Base-by-base conservation (phyloP, 345 rosid species). In the Eucalyptus cloeziana region DNA sequence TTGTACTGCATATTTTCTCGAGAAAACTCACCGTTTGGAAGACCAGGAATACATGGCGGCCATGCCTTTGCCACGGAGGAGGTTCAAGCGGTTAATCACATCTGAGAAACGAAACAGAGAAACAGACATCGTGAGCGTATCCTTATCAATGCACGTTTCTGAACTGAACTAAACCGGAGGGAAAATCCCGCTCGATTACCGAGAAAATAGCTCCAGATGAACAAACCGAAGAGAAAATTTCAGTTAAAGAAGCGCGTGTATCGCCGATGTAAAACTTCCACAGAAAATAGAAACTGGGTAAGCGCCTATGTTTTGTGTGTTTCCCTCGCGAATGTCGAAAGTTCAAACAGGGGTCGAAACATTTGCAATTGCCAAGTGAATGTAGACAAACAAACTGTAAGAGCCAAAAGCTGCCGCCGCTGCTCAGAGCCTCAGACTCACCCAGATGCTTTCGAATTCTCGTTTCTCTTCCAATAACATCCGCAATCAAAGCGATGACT, bases 41-140 rank as follows among this genome's bases (percentile, higher is more conserved):
- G 99, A 97, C 99, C 99, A 97, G 22, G 99, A 96, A 92, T 97
- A 97, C 93, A 94, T 93, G 87, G 88, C 89, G 6, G 99, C 99
- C 96, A 97, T 96, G 94, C 95, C 97, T 89, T 96, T 92, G 83
- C 99, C 99, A 87, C 99, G 95, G 27, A 97, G 96, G 37, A 94
- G 90, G 92, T 96, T 95, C 90, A 97, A 91, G 76, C 98, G 97
- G 87, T 91, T 91, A 89, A 95, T 95, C 47, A 97, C 99, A 92
- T 97, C 99, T 97, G 97, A 90, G 24, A 87, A 87, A 50, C 43
- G 88, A 47, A 33, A 49, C 8, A 40, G 19, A 17, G 13, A 88
- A 91, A 85, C 58, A 45, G 19, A 14, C 10, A 24, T 11, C 2
- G 83, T 71, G 45, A 71, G 83, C 4, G 83, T 10, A 19, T 71